Evolutionary conservation across 257 asterid genomes (phyloP).

Genomic region (Penstemon newberryi): DNA sequence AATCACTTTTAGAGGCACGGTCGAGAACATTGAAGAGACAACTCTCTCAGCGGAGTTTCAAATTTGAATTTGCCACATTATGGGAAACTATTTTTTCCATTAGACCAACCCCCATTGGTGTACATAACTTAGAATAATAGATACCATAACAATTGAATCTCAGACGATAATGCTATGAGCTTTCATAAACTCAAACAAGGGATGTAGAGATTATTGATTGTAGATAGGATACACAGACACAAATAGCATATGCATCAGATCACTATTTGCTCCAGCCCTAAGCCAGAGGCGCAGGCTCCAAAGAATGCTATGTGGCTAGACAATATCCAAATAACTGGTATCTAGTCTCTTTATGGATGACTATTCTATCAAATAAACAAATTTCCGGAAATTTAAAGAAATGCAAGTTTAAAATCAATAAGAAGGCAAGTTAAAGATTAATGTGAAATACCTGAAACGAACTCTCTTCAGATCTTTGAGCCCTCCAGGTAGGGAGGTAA

Average conservation of each 20-base stretch:
- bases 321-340: conserved; percentile 1
- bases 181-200: neutral
- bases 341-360: neutral
- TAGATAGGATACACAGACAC: neutral
- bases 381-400: neutral
- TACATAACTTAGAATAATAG: neutral
- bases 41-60: too few species aligned
- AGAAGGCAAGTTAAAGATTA: conserved; percentile 15
- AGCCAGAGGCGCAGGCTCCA: neutral
- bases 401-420: neutral
- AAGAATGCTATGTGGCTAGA: neutral
- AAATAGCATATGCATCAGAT: neutral
- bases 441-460: conserved; percentile 65
- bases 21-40: too few species aligned
- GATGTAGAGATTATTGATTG: neutral
- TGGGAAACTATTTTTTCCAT: too few species aligned
- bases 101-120: neutral
- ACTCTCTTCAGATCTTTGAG: conserved; percentile 73
- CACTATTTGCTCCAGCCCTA: neutral
- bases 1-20: too few species aligned
- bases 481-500: conserved; percentile 72
- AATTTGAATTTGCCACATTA: too few species aligned
- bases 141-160: neutral
- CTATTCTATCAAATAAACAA: neutral
- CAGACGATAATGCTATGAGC: neutral